Conservation (phyloP, 2,329 filamentous ascomycete genomes). For the Cadophora sp. region DNA sequence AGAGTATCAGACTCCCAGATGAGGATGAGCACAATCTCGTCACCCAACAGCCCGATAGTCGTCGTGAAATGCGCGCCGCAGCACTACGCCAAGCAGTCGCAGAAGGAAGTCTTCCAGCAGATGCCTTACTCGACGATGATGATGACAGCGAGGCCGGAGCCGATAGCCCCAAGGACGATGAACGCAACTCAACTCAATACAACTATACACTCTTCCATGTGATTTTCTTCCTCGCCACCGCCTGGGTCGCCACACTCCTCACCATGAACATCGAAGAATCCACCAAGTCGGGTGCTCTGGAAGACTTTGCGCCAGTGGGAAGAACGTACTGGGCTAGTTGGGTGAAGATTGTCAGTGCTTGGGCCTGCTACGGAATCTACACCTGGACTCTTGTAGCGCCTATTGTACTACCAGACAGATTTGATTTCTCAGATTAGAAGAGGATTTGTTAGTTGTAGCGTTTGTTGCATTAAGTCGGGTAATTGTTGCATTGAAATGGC, state of each 20-base stretch:
- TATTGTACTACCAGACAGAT: conserved; percentile 83
- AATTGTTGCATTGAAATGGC: conserved; percentile 7
- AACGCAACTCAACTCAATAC: conserved; percentile 89
- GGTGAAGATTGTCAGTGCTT: conserved; percentile 98
- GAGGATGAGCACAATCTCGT: conserved; percentile 89
- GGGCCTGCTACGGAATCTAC: conserved; percentile 96
- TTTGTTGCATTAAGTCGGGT: conserved; percentile 1
- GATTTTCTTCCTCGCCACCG: conserved; percentile 96
- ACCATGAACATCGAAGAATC: conserved; percentile 76
- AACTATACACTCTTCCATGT: conserved; percentile 96
- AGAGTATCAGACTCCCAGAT: conserved; percentile 66
- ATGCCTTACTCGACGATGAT: conserved; percentile 77
- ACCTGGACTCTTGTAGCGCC: conserved; percentile 92
- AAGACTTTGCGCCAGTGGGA: conserved; percentile 91
- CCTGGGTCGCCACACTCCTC: conserved; percentile 92
- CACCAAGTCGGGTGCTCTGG: conserved; percentile 60
- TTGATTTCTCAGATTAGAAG: conserved; percentile 61
- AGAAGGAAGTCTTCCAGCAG: conserved; percentile 88
- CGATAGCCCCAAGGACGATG: conserved; percentile 79
- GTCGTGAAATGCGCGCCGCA: conserved; percentile 91
- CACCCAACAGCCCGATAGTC: conserved; percentile 78
- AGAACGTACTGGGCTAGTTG: conserved; percentile 97
- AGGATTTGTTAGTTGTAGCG: neutral
- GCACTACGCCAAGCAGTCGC: conserved; percentile 91
- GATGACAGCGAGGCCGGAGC: conserved; percentile 65